These are phyloP conservation scores for Chalciporus pseudorubinellus DNA, from an alignment of 768 basidiomycete genomes.

Conservation along the genomic window DNA sequence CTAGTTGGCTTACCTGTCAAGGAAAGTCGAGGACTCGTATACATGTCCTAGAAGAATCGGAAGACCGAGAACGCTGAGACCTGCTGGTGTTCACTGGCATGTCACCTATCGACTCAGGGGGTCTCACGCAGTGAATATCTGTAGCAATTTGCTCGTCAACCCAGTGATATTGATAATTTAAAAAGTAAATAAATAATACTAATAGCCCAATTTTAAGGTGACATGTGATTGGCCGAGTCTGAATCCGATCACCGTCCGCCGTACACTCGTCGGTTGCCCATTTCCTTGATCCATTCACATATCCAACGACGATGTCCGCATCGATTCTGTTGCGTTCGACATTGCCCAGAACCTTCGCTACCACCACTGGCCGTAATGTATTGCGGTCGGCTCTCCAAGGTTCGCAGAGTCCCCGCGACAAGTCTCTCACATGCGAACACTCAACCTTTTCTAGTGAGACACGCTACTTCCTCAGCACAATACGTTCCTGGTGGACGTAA, in stretches of 20 bases:
- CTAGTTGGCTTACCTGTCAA: no score
- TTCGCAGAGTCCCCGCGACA: slow-evolving; percentile 15
- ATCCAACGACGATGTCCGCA: slow-evolving; percentile 43
- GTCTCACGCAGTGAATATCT: no score
- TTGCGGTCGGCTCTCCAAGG: slow-evolving; percentile 43
- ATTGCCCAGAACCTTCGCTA: slow-evolving; percentile 42
- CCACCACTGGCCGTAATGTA: slow-evolving; percentile 37
- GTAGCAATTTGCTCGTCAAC: no score
- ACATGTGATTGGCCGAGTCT: slow-evolving; percentile 17
- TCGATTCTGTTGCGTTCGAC: slow-evolving; percentile 49
- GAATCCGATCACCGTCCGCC: neutral
- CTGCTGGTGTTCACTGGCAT: no score
- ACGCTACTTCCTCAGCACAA: slow-evolving; percentile 35
- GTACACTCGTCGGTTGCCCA: neutral
- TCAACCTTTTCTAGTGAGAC: slow-evolving; percentile 34
- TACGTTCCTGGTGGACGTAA: slow-evolving; percentile 74
- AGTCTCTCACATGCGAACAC: neutral
- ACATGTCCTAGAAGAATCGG: no score
- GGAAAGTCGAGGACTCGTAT: no score
- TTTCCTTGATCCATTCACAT: neutral
- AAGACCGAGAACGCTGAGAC: no score
- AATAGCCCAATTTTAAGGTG: slow-evolving; percentile 2
- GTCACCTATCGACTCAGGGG: no score
- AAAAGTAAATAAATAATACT: neutral
- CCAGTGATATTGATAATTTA: no score